Evolutionary conservation across 495 filamentous ascomycete species (phyloP).

Genomic region (Lepidopterella palustris): DNA sequence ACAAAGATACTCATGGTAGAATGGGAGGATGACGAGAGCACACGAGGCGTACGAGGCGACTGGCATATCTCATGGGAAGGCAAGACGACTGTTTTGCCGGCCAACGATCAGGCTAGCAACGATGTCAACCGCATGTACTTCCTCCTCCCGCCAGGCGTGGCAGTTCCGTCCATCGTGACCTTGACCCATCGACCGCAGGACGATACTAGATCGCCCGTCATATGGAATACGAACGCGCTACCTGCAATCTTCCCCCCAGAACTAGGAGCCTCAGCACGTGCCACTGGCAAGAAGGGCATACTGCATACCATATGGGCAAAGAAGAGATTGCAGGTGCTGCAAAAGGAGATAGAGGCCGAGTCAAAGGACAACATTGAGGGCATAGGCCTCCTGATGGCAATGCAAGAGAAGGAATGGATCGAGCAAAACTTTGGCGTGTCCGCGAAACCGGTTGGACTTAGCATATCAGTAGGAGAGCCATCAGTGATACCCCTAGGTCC

Average conservation of each 20-base stretch:
- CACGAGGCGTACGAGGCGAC: slow-evolving; percentile 37
- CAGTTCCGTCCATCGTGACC: slow-evolving; percentile 62
- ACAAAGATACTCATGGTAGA: slow-evolving; percentile 83
- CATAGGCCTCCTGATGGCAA: slow-evolving; percentile 71
- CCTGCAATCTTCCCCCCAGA: slow-evolving; percentile 75
- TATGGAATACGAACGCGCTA: slow-evolving; percentile 58
- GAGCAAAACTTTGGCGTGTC: slow-evolving; percentile 66
- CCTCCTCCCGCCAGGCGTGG: slow-evolving; percentile 58
- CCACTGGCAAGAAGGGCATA: slow-evolving; percentile 68
- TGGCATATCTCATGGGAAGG: slow-evolving; percentile 77
- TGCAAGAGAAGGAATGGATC: slow-evolving; percentile 76
- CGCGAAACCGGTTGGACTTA: slow-evolving; percentile 28
- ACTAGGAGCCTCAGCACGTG: slow-evolving; percentile 55
- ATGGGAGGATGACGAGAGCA: slow-evolving; percentile 58
- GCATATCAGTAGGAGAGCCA: slow-evolving; percentile 28
- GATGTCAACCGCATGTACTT: slow-evolving; percentile 64
- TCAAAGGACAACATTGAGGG: slow-evolving; percentile 62
- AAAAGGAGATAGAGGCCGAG: slow-evolving; percentile 37
- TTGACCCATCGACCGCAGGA: slow-evolving; percentile 47
- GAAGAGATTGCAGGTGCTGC: slow-evolving; percentile 57
- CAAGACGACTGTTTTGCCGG: slow-evolving; percentile 59
- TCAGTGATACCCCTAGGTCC: slow-evolving; percentile 36
- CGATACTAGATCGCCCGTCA: slow-evolving; percentile 17
- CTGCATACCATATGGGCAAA: slow-evolving; percentile 80
- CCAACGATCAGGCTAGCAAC: slow-evolving; percentile 51